phyloP scores from a whole-genome alignment of 2,329 filamentous ascomycete species.

The Exophiala alcalophila region DNA sequence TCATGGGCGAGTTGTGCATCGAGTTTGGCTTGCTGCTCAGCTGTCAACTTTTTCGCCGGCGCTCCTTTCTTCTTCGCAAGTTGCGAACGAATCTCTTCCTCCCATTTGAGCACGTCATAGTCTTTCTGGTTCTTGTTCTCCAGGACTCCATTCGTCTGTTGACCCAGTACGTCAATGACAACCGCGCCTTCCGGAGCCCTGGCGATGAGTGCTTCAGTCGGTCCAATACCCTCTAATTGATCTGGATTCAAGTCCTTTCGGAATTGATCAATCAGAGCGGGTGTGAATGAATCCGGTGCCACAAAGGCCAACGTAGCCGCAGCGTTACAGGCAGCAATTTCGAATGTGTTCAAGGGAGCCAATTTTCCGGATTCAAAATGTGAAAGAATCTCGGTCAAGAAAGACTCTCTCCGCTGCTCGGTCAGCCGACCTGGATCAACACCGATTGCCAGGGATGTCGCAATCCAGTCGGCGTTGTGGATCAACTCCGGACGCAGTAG shows the following conservation, averaged over 20 bases:
- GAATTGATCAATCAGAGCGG: constrained; percentile 72
- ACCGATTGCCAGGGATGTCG: constrained; percentile 73
- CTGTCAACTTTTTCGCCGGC: constrained; percentile 80
- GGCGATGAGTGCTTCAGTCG: constrained; percentile 88
- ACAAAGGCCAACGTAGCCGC: constrained; percentile 92
- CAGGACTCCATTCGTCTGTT: constrained; percentile 66
- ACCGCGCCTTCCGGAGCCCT: constrained; percentile 82
- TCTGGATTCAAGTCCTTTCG: constrained; percentile 67
- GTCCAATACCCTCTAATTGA: constrained; percentile 70
- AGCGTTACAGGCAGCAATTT: constrained; percentile 73
- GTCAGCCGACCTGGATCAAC: constrained; percentile 80
- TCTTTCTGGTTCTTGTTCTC: constrained; percentile 91
- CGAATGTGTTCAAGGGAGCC: constrained; percentile 46
- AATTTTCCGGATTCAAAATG: constrained; percentile 23
- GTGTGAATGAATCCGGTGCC: constrained; percentile 75
- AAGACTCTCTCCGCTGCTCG: constrained; percentile 57
- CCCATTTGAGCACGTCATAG: constrained; percentile 95
- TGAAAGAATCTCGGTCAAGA: constrained; percentile 57
- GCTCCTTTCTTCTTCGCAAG: constrained; percentile 86
- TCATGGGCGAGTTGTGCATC: constrained; percentile 90
- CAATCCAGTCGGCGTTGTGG: constrained; percentile 80
- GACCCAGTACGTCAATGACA: constrained; percentile 87
- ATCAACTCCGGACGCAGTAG: constrained; percentile 76
- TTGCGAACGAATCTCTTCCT: constrained; percentile 82
- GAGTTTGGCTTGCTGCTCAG: constrained; percentile 86